Evolutionary conservation across 1,284 basidiomycete species (phyloP).

Genomic region (Neotropicomus parvogracilis): DNA sequence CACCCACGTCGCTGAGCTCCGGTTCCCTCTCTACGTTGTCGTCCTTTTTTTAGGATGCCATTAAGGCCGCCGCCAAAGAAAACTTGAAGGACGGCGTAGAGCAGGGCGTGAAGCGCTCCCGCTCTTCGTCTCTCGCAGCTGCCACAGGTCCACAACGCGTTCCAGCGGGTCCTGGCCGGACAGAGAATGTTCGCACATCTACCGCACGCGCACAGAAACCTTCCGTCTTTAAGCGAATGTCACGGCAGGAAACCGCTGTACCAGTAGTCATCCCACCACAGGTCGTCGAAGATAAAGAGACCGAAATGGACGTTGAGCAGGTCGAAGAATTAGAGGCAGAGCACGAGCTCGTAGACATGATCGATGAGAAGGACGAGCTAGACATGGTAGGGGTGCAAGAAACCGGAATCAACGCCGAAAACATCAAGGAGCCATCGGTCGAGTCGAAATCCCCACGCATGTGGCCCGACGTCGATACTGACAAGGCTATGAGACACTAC

Average conservation of each 20-base stretch:
- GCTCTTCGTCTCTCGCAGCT: constrained; percentile 56
- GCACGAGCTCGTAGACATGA: constrained; percentile 32
- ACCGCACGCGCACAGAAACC: constrained; percentile 33
- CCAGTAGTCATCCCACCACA: constrained; percentile 36
- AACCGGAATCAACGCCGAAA: constrained; percentile 44
- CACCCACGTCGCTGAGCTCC: constrained; percentile 18
- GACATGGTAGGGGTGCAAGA: constrained; percentile 48
- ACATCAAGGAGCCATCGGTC: constrained; percentile 36
- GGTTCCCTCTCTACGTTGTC: not conserved
- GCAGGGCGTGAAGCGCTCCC: constrained; percentile 57
- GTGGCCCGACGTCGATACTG: constrained; percentile 70
- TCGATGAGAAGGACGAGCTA: constrained; percentile 55
- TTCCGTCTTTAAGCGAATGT: constrained; percentile 40
- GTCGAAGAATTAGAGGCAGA: constrained; percentile 30
- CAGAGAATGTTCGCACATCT: constrained; percentile 40
- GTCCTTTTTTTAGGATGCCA: constrained; percentile 30
- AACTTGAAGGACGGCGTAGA: constrained; percentile 51
- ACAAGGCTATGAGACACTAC: constrained; percentile 52
- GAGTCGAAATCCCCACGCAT: constrained; percentile 44
- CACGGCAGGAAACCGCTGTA: constrained; percentile 41
- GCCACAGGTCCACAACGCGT: constrained; percentile 60
- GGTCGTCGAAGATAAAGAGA: constrained; percentile 39
- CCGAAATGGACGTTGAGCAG: constrained; percentile 62
- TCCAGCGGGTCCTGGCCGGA: constrained; percentile 56
- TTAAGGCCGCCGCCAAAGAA: constrained; percentile 31